phyloP scores from a whole-genome alignment of 305 asterid species.

The Stenogyne calaminthoides region DNA sequence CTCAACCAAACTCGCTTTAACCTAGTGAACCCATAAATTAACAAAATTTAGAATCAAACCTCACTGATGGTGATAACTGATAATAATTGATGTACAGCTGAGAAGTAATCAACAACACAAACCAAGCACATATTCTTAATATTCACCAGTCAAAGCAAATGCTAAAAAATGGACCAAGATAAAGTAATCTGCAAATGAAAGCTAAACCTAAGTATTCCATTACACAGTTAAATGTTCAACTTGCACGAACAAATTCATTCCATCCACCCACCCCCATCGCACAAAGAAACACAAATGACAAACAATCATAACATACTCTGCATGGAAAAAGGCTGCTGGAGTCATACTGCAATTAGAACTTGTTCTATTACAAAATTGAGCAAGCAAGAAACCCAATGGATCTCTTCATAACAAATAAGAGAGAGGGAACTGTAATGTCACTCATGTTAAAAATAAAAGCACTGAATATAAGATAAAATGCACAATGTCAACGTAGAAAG shows the following conservation, averaged over 20 bases:
- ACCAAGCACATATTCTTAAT: constrained; percentile 10
- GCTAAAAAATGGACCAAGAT: not conserved
- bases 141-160: constrained; percentile 8
- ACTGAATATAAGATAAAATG: not conserved
- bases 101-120: constrained; percentile 1
- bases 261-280: not conserved
- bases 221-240: not conserved
- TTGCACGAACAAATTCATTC: not conserved
- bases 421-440: not conserved
- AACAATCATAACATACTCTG: not conserved
- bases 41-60: constrained; percentile 23
- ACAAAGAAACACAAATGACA: not conserved
- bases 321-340: not conserved
- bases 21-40: constrained; percentile 49
- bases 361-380: not conserved
- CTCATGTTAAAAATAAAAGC: not conserved
- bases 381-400: not conserved
- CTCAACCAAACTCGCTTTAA: constrained; percentile 66
- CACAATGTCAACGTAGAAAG: not conserved
- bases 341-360: not conserved
- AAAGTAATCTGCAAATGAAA: not conserved
- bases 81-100: constrained; percentile 11
- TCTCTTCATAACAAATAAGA: not conserved
- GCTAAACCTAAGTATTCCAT: not conserved
- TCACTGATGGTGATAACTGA: not conserved